A percentile compares a stretch with the other conserved stretches of the same genome.
These are phyloP conservation scores for Aspergillus sp. DNA, from an alignment of 2,329 filamentous ascomycete genomes.

Conservation along the genomic window DNA sequence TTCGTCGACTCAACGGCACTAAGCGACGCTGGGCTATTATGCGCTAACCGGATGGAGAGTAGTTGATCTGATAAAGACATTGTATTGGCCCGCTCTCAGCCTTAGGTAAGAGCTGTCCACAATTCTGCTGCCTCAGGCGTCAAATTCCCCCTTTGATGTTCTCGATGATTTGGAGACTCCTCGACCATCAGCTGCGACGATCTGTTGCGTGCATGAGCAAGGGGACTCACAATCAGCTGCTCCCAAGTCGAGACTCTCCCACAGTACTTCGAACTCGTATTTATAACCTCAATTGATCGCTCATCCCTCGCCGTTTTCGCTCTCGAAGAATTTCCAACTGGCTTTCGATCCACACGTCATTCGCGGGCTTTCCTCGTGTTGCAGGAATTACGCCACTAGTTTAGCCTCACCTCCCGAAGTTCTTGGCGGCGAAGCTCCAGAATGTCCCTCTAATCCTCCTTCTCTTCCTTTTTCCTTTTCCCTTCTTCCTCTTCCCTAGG, in stretches of 20 bases:
- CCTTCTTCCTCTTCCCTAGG: conserved; percentile 6
- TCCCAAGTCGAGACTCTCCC: neutral
- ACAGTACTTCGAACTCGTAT: neutral
- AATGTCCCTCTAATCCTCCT: conserved; percentile 11
- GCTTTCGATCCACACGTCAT: neutral
- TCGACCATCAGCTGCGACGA: neutral
- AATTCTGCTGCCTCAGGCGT: neutral
- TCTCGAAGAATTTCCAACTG: neutral
- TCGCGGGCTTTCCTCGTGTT: neutral
- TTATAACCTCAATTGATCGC: neutral
- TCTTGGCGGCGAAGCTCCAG: conserved; percentile 7
- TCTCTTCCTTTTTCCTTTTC: conserved; percentile 2
- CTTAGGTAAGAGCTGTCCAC: neutral
- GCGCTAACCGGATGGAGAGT: neutral
- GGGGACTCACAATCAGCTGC: neutral
- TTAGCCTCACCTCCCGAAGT: neutral
- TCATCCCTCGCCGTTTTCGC: neutral
- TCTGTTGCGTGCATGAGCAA: neutral
- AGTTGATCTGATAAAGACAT: neutral
- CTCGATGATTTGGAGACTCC: neutral
- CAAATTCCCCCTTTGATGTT: neutral
- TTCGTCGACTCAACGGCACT: too few species aligned
- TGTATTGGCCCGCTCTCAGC: neutral
- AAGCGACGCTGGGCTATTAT: neutral
- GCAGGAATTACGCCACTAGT: conserved; percentile 6